Percentiles rank a stretch among this genome's conserved stretches.
Evolutionary conservation across 176 grass and related monocot genomes (phyloP).

Genomic region (Juncus inflexus): DNA sequence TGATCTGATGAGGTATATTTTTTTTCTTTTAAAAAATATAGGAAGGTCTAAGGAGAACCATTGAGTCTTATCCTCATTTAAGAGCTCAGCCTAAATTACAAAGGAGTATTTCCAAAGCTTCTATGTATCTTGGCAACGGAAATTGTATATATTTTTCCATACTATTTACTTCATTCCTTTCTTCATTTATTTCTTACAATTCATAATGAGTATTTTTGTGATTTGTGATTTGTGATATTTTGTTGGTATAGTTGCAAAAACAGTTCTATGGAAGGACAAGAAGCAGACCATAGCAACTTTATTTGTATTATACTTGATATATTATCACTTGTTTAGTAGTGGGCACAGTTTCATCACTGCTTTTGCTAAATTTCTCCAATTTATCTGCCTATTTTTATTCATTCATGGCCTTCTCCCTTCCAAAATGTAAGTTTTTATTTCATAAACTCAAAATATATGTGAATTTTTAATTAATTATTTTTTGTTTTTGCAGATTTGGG

Average conservation of each 20-base stretch:
- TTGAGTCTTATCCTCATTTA: conserved; percentile 74
- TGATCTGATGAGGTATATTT: not conserved
- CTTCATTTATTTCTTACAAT: not conserved
- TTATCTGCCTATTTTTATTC: conserved; percentile 76
- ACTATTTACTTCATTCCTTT: not conserved
- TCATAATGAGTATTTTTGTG: not conserved
- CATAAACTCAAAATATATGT: not conserved
- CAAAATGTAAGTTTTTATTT: conserved; percentile 49
- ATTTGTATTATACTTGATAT: conserved; percentile 56
- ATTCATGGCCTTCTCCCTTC: conserved; percentile 75
- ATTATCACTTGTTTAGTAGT: conserved; percentile 92
- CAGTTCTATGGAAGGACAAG: conserved; percentile 86
- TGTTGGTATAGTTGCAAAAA: conserved; percentile 73
- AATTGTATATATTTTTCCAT: conserved; percentile 42
- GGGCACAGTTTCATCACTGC: conserved; percentile 89
- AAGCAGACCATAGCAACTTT: conserved; percentile 71
- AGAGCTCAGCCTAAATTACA: conserved; percentile 50
- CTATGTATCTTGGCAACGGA: conserved; percentile 79
- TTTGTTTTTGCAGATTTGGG: conserved; percentile 56
- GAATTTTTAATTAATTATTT: conserved; percentile 4
- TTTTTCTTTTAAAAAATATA: conserved; percentile 37
- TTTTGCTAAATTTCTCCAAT: conserved; percentile 71
- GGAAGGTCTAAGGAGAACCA: conserved; percentile 83
- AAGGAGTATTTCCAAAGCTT: conserved; percentile 74
- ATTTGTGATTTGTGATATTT: conserved; percentile 2